Base-by-base conservation (phyloP, 2,329 filamentous ascomycete genomes). In the Cercospora sesami region DNA sequence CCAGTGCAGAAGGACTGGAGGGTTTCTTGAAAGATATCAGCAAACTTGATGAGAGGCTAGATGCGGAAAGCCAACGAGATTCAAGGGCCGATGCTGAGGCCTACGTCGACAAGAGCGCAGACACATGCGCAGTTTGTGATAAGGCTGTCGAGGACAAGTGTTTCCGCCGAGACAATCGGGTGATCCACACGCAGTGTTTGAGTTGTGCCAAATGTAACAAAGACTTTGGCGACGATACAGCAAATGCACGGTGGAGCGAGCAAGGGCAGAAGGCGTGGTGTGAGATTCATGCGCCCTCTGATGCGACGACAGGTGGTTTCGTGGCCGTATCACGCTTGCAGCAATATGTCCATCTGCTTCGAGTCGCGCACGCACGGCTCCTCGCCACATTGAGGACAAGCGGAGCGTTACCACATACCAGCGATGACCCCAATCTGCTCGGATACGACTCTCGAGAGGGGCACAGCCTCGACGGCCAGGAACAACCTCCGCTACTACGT, bases 81-180 rank as follows among this genome's bases (percentile, higher is more conserved):
- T 78, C 80, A 28, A 76, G 74, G 23, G 77, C 77, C 21, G 82
- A 83, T 64, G 77, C 80, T 26, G 79, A 80, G 23, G 69, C 78
- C 2, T 81, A 82, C 58, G 80, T 84, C 23, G 80, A 81, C 51
- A 79, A 80, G 70, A 81, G 77, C 69, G 82, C 83, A 9, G 95
- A 99, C 79, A 91, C 95, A 71, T 99, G 95, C 78, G 84, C 86
- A 4, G 81, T 87, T 26, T 99, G 95, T 80, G 87, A 89, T 69
- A 90, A 93, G 72, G 92, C 95, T 9, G 94, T 99, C 65, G 95
- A 99, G 77, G 94, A 98, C 78, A 94, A 96, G 78, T 99, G 95
- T 78, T 88, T 92, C 69, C 89, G 90, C 74, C 85, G 86, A 69
- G 89, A 88, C 53, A 89, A 94, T 68, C 86, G 87, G 77, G 88